These are phyloP conservation scores for Euphorbia pulcherrima DNA, from an alignment of 345 rosid species.

Conservation along the genomic window DNA sequence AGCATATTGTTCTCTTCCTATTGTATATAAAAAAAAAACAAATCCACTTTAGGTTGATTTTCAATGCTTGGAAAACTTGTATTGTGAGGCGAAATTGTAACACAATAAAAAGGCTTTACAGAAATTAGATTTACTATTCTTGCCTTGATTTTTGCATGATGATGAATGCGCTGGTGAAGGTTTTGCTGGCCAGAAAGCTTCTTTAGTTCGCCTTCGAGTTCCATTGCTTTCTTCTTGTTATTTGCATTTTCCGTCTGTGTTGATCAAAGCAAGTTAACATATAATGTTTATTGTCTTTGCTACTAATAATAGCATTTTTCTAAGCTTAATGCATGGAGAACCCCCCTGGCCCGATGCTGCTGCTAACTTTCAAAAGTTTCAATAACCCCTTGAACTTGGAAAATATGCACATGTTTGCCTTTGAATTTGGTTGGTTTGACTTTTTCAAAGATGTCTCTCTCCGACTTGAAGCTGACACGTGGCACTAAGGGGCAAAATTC, in stretches of 20 bases:
- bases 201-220: constrained; percentile 76
- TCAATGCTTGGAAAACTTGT: no score
- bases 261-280: constrained; percentile 7
- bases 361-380: no score
- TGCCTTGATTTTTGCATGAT: constrained; percentile 91
- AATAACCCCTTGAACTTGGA: no score
- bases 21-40: constrained; percentile 21
- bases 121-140: constrained; percentile 17
- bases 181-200: constrained; percentile 84
- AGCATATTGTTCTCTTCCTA: constrained; percentile 88
- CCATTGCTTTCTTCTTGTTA: constrained; percentile 54
- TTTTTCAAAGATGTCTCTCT: no score
- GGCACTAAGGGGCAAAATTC: no score
- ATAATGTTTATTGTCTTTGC: background rate
- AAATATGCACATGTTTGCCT: no score
- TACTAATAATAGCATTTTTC: background rate
- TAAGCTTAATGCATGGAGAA: no score
- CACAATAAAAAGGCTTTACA: background rate
- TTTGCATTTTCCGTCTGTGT: constrained; percentile 60
- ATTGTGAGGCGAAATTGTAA: no score
- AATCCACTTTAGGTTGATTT: background rate
- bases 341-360: no score
- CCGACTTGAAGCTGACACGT: no score
- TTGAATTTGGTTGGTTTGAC: no score
- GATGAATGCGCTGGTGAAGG: constrained; percentile 84